Evolutionary conservation across 345 rosid species (phyloP), one percentile per base, ranked within the genome.

Genomic region (Salix caprea): DNA sequence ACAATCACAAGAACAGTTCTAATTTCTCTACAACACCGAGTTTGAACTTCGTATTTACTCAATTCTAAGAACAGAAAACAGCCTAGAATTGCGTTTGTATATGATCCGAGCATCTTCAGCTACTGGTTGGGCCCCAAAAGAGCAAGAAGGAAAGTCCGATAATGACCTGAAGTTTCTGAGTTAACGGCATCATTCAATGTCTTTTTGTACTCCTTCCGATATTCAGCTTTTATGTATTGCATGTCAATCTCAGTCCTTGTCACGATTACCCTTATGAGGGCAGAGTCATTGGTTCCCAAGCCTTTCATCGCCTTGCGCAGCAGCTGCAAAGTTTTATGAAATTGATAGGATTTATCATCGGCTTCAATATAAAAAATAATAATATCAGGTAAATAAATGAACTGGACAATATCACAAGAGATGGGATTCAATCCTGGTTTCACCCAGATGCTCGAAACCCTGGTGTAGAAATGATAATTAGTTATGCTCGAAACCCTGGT

Each of bases 241-340:
- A 90, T 87, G 84, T 91, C 96, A 2, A 91, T 82, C 88, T 90
- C 92, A 64, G 93, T 82, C 82, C 93, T 86, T 3, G 92, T 87
- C 73, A 90, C 92, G 4, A 88, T 86, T 65, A 91, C 84, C 76
- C 93, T 86, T 71, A 83, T 83, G 9, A 91, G 87, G 5, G 91
- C 66, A 3, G 75, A 60, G 71, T 91, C 92, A 54, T 91, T 52
- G 0, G 96, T 91, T 19, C 96, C 93, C 48, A 90, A 72, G 65
- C 93, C 96, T 71, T 87, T 85, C 96, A 91, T 88, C 39, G 93
- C 88, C 81, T 83, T 84, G 62, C 23, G 79, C 78, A 91, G 72
- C 42, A 87, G 83, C 96, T 91, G 80, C 67, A 62, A 75, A 37
- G 34, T 6, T 40, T 10, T 6, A 54, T 5, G 30, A 36, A 34